Percentiles rank a stretch among this genome's conserved stretches.
These are phyloP conservation scores for Jaenimonas drosophilae DNA, from an alignment of 208 protist species.

Conservation along the genomic window DNA sequence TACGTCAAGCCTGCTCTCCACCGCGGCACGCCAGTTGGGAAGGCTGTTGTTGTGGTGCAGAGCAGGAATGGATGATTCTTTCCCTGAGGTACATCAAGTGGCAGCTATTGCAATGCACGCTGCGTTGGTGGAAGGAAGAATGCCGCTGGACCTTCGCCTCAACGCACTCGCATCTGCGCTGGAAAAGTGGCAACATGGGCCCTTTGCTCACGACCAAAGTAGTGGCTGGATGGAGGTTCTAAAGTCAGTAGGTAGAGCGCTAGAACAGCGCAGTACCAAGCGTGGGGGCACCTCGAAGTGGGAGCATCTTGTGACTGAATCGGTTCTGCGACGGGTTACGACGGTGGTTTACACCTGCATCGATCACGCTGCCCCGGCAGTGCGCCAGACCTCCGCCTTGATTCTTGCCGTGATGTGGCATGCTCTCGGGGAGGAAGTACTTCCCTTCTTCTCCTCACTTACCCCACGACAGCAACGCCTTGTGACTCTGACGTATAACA, in stretches of 20 bases:
- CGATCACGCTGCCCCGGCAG: conserved; percentile 25
- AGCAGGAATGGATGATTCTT: conserved; percentile 63
- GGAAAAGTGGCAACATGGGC: conserved; percentile 31
- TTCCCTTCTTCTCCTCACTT: conserved; percentile 35
- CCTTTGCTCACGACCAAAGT: conserved; percentile 13
- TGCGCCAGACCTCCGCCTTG: conserved; percentile 21
- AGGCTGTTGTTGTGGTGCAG: conserved; percentile 29
- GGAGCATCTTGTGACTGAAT: conserved; percentile 9
- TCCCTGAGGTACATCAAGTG: conserved; percentile 57
- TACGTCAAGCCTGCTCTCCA: conserved; percentile 4
- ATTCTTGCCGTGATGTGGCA: conserved; percentile 23
- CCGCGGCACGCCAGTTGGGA: conserved; percentile 20
- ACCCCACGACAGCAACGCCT: conserved; percentile 38
- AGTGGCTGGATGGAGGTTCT: conserved; percentile 47
- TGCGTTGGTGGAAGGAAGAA: conserved; percentile 4
- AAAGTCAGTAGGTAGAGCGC: conserved; percentile 22
- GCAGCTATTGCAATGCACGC: conserved; percentile 23
- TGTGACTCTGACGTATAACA: conserved; percentile 36
- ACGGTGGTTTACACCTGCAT: conserved; percentile 16
- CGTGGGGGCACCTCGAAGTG: neutral
- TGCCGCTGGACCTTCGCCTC: conserved; percentile 26
- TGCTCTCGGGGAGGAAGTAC: conserved; percentile 15
- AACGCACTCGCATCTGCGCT: conserved; percentile 31
- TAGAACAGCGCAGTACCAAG: conserved; percentile 10
- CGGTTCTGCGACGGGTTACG: conserved; percentile 25